Base-by-base conservation (phyloP, 2,329 filamentous ascomycete genomes). In the Hymenoscyphus linearis region DNA sequence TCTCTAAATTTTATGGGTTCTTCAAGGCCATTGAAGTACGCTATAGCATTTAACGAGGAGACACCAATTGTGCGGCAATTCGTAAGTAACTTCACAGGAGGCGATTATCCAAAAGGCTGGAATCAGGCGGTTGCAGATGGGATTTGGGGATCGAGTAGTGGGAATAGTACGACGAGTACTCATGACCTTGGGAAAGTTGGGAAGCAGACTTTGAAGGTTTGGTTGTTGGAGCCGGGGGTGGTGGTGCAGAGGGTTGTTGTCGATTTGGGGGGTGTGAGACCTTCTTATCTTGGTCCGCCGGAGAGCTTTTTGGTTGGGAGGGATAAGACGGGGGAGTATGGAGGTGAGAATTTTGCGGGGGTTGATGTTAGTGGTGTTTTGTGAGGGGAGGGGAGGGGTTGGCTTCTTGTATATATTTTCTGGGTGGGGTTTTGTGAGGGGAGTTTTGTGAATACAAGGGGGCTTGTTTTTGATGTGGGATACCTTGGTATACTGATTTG, bases 1-100 rank as follows among this genome's bases (percentile, higher is more conserved):
- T 76, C 74, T 0, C 77, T 79, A 52, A 85, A 85, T 67, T 82
- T 66, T 44, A 63, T 65, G 3, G 81, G 80, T 27, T 76, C 81
- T 44, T 65, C 72, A 6, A 75, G 75, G 10, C 80, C 81, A 0
- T 75, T 84, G 0, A 77, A 82, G 66, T 83, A 84, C 66, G 80
- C 72, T 31, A 72, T 84, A 7, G 73, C 76, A 0, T 71, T 83
- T 4, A 81, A 78, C 67, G 60, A 67, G 16, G 67, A 72, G 22
- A 65, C 66, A 3, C 72, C 74, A 2, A 74, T 72, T 55, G 66
- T 74, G 1, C 74, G 80, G 10, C 73, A 71, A 31, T 70, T 69
- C 22, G 67, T 70, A 0, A 55, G 61, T 1, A 68, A 65, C 22
- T 64, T 59, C 13, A 67, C 65, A 4, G 69, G 67, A 16, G 63